A percentile compares a stretch with the other conserved stretches of the same genome.
phyloP scores from a whole-genome alignment of 2,329 filamentous ascomycete genomes.

The Parafenestella ontariensis region DNA sequence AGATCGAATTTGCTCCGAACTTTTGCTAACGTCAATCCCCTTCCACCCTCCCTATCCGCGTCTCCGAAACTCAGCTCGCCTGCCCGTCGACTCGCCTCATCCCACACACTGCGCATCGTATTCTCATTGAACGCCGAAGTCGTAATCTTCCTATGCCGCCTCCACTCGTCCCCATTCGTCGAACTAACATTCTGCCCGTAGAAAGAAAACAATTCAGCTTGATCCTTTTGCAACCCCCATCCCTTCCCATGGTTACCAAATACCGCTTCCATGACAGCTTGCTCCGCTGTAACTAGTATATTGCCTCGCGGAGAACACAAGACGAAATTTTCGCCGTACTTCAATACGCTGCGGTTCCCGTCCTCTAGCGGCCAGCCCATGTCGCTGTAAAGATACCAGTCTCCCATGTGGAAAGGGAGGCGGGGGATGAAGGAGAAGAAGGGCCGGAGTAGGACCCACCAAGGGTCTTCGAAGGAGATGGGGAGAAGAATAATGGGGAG shows the following conservation, averaged over 20 bases:
- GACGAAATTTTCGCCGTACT: constrained; percentile 32
- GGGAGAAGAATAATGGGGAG: constrained; percentile 29
- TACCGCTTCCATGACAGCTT: constrained; percentile 16
- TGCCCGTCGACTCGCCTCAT: constrained; percentile 10
- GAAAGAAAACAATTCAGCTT: constrained; percentile 23
- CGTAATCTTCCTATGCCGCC: constrained; percentile 29
- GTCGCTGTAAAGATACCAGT: constrained; percentile 29
- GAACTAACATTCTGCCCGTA: constrained; percentile 26
- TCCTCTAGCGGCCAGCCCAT: constrained; percentile 35
- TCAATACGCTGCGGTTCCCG: constrained; percentile 10
- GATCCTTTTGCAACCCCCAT: constrained; percentile 16
- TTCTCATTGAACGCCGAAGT: constrained; percentile 24
- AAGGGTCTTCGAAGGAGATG: constrained; percentile 27
- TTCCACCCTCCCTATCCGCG: constrained; percentile 4
- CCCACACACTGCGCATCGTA: constrained; percentile 19
- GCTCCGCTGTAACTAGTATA: constrained; percentile 25
- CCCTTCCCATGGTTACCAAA: constrained; percentile 11
- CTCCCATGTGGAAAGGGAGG: constrained; percentile 23
- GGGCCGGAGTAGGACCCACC: constrained; percentile 28
- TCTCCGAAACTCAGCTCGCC: constrained; percentile 1
- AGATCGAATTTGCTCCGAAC: constrained; percentile 12
- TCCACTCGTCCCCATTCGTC: constrained; percentile 28
- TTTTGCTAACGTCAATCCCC: constrained; percentile 1
- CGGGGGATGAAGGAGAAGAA: constrained; percentile 22
- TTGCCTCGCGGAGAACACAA: constrained; percentile 32